phyloP scores from a whole-genome alignment of 495 filamentous ascomycete genomes.

The Hyaloscypha finlandica region DNA sequence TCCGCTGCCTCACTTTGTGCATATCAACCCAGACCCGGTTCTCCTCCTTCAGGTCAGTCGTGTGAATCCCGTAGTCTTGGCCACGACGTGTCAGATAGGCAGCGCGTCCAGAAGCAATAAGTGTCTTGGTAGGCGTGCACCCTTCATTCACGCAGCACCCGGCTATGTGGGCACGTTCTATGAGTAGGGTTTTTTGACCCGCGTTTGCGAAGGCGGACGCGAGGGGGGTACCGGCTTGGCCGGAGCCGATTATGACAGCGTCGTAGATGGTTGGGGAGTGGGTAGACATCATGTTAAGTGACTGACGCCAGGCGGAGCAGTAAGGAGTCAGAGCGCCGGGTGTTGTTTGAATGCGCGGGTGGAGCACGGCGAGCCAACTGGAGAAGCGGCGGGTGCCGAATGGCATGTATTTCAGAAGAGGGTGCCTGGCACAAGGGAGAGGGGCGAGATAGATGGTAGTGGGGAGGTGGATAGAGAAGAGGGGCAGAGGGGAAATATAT shows the following conservation, averaged over 20 bases:
- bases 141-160: constrained; percentile 56
- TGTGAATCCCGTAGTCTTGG: constrained; percentile 48
- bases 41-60: neutral
- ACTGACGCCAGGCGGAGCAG: neutral
- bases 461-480: no score
- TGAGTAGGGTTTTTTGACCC: constrained; percentile 40
- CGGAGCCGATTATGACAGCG: constrained; percentile 50
- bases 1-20: constrained; percentile 48
- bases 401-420: no score
- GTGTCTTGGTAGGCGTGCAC: constrained; percentile 57
- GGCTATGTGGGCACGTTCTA: constrained; percentile 49
- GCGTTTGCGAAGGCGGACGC: constrained; percentile 45
- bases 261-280: constrained; percentile 31
- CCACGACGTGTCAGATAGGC: constrained; percentile 44
- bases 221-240: constrained; percentile 51
- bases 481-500: no score
- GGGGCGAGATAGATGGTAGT: no score
- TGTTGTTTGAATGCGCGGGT: no score
- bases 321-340: no score
- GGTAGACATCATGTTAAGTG: neutral
- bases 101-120: constrained; percentile 49
- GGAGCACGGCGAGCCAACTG: no score
- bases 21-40: constrained; percentile 43
- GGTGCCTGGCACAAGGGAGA: no score
- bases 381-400: no score